Conservation (phyloP, 2,329 filamentous ascomycete genomes). For the Aureobasidium zeae region DNA sequence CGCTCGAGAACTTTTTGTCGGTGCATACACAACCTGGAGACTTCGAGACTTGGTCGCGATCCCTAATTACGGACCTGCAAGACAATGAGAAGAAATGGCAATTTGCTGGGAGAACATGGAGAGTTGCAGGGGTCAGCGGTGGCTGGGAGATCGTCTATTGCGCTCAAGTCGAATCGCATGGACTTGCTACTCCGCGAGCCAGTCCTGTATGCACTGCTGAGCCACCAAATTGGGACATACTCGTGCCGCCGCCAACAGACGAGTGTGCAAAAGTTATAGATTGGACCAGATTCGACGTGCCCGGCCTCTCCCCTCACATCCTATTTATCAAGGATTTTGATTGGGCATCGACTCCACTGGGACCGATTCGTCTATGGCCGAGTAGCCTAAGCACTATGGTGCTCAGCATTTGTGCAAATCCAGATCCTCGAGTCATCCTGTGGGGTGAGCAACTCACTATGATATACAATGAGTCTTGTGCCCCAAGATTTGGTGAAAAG, state of each 20-base stretch:
- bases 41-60: conserved; percentile 2
- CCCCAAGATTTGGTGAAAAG: conserved; percentile 25
- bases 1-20: background rate
- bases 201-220: background rate
- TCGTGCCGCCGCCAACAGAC: background rate
- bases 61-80: background rate
- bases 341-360: conserved; percentile 24
- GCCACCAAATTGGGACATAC: background rate
- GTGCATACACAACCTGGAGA: background rate
- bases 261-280: conserved; percentile 17
- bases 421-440: conserved; percentile 24
- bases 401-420: conserved; percentile 25
- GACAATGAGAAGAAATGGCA: background rate
- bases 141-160: conserved; percentile 15
- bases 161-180: background rate
- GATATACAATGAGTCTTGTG: conserved; percentile 30
- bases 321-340: conserved; percentile 23
- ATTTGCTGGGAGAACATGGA: conserved; percentile 13
- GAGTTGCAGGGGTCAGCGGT: background rate
- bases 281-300: conserved; percentile 23
- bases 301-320: conserved; percentile 21
- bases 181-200: too few relatives aligned
- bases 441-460: conserved; percentile 25
- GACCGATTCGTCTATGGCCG: conserved; percentile 24
- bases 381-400: conserved; percentile 21